Percentiles rank a stretch among this genome's conserved stretches.
Evolutionary conservation across 495 filamentous ascomycete species (phyloP).

Genomic region (Penicillium cosmopolitanum): DNA sequence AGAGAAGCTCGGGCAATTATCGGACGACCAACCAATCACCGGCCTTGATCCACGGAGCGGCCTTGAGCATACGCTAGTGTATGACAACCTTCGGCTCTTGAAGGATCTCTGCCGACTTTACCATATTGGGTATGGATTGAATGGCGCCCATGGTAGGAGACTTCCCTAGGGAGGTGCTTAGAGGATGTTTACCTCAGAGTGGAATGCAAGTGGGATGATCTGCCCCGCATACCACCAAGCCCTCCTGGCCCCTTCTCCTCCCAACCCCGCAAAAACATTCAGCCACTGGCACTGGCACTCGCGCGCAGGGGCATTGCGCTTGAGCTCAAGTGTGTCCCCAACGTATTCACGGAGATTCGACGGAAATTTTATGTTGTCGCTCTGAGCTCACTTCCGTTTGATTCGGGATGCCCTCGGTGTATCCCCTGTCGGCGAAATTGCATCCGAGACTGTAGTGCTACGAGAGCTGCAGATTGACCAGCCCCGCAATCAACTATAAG

Average conservation of each 20-base stretch:
- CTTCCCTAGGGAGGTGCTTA: neutral
- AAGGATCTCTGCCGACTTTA: neutral
- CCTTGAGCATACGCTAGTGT: neutral
- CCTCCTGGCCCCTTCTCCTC: neutral
- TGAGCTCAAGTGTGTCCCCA: neutral
- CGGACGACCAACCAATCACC: constrained; percentile 37
- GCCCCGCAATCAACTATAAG: constrained; percentile 20
- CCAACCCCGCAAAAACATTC: constrained; percentile 29
- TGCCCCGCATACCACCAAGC: constrained; percentile 10
- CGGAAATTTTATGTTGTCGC: constrained; percentile 20
- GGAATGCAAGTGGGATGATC: constrained; percentile 11
- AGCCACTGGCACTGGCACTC: constrained; percentile 1
- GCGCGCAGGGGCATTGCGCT: neutral
- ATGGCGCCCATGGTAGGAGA: neutral
- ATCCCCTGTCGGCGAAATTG: constrained; percentile 4
- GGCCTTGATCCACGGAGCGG: neutral
- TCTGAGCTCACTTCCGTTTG: constrained; percentile 8
- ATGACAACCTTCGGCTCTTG: neutral
- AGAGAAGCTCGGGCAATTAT: constrained; percentile 36
- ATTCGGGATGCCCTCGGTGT: constrained; percentile 17
- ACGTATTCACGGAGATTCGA: constrained; percentile 23
- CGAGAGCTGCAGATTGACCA: constrained; percentile 2
- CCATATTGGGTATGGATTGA: neutral
- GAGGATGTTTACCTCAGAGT: neutral
- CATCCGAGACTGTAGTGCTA: constrained; percentile 4